Evolutionary conservation across 192 early-diverging fungal species (phyloP).

Genomic region (Mortierella hygrophila): DNA sequence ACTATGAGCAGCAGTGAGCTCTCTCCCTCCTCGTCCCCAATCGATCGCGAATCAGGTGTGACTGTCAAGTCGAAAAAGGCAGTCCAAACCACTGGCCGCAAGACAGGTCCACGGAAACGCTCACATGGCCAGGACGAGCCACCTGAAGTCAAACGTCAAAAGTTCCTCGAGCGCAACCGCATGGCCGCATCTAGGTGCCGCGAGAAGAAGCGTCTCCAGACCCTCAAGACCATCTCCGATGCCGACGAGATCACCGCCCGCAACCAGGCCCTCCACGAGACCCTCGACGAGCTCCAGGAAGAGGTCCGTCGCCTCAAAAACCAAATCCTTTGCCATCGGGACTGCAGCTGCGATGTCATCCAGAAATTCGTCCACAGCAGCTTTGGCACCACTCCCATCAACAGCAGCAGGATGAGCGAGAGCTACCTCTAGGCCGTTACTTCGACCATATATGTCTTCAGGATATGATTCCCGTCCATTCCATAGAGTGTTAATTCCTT

Average conservation of each 20-base stretch:
- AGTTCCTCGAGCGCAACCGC: constrained; percentile 57
- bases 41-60: constrained; percentile 3
- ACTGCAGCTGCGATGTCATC: constrained; percentile 48
- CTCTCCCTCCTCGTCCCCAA: neutral
- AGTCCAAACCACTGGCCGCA: neutral
- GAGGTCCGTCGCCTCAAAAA: constrained; percentile 45
- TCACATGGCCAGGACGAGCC: constrained; percentile 14
- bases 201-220: constrained; percentile 52
- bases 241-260: constrained; percentile 41
- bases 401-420: neutral
- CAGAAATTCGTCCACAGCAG: constrained; percentile 44
- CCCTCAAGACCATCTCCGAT: constrained; percentile 41
- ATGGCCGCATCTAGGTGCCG: constrained; percentile 52
- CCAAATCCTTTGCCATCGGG: constrained; percentile 43
- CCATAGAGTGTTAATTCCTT: neutral
- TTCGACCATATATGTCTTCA: constrained; percentile 7
- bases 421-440: neutral
- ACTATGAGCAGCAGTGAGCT: constrained; percentile 12
- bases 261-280: constrained; percentile 46
- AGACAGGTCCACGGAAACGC: constrained; percentile 25
- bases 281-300: constrained; percentile 29
- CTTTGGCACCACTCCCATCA: neutral
- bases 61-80: constrained; percentile 12
- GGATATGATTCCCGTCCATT: neutral
- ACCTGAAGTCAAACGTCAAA: constrained; percentile 48